These are phyloP conservation scores for Geum urbanum DNA, from an alignment of 306 rosid genomes.

Conservation along the genomic window DNA sequence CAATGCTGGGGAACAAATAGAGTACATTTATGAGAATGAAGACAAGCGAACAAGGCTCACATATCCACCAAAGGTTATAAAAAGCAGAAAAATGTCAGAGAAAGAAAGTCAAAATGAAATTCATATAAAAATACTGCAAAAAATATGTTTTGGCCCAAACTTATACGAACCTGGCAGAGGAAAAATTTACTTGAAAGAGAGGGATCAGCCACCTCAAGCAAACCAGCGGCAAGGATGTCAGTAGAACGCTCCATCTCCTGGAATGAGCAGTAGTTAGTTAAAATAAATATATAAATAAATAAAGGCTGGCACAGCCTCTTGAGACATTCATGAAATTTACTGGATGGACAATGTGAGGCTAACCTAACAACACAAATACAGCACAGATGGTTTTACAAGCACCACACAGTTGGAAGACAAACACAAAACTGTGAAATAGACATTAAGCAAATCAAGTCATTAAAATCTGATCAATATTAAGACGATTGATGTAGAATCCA, in stretches of 20 bases:
- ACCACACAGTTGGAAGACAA: conserved; percentile 8
- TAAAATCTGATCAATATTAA: not conserved
- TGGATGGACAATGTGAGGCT: conserved; percentile 15
- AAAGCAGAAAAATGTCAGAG: not conserved
- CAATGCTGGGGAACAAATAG: conserved; percentile 43
- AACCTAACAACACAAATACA: conserved; percentile 4
- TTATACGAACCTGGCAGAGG: conserved; percentile 58
- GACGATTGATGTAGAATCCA: conserved; percentile 34
- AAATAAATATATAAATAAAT: conserved; percentile 9
- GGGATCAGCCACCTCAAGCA: conserved; percentile 97
- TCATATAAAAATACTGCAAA: not conserved
- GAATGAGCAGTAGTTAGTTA: conserved; percentile 25
- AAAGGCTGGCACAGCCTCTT: not conserved
- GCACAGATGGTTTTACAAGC: conserved; percentile 12
- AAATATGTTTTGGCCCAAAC: not conserved
- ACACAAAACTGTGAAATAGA: not conserved
- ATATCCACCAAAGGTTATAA: not conserved
- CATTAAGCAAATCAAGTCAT: not conserved
- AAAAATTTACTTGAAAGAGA: conserved; percentile 85
- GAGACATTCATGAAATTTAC: not conserved
- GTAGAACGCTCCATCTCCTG: conserved; percentile 98
- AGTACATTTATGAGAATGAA: conserved; percentile 12
- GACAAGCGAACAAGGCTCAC: conserved; percentile 9
- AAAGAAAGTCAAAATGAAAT: not conserved
- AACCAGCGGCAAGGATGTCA: conserved; percentile 96